Conservation (phyloP, 164 flowering plant genomes). For the Vitis rupestris region DNA sequence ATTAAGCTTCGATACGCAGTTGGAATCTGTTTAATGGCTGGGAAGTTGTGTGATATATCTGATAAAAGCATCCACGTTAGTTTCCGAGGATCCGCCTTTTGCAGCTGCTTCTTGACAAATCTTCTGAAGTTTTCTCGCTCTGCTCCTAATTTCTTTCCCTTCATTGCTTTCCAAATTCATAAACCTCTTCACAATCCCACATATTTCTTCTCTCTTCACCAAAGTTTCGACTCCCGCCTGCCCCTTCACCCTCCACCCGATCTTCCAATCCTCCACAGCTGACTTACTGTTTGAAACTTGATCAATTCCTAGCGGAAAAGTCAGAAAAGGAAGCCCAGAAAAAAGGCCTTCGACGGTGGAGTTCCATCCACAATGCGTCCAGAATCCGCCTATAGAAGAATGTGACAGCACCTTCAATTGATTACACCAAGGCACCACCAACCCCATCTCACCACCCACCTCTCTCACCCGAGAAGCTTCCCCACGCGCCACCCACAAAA, state of each 20-base stretch:
- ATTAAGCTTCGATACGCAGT: no score
- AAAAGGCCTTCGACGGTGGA: conserved; percentile 47
- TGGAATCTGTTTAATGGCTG: no score
- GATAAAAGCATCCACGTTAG: conserved; percentile 19
- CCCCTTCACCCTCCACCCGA: conserved; percentile 41
- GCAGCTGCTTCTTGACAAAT: conserved; percentile 19
- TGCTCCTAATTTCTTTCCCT: conserved; percentile 28
- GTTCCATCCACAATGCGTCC: conserved; percentile 75
- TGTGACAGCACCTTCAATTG: conserved; percentile 62
- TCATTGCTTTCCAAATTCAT: conserved; percentile 30
- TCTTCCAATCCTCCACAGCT: conserved; percentile 62
- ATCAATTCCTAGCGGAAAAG: conserved; percentile 51
- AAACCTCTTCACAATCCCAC: conserved; percentile 18
- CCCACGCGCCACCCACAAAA: conserved; percentile 36
- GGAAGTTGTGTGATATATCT: conserved; percentile 2
- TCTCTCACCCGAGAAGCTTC: conserved; percentile 13
- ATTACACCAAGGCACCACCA: conserved; percentile 69
- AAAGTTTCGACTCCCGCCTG: conserved; percentile 10
- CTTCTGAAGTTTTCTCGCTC: conserved; percentile 18
- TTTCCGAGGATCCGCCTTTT: conserved; percentile 31
- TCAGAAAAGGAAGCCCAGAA: conserved; percentile 60
- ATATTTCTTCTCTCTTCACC: conserved; percentile 38
- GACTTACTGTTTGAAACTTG: conserved; percentile 40
- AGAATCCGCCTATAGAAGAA: conserved; percentile 63
- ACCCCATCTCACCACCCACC: conserved; percentile 30